Base-by-base conservation (phyloP, 495 filamentous ascomycete genomes). In the Cenococcum geophilum region DNA sequence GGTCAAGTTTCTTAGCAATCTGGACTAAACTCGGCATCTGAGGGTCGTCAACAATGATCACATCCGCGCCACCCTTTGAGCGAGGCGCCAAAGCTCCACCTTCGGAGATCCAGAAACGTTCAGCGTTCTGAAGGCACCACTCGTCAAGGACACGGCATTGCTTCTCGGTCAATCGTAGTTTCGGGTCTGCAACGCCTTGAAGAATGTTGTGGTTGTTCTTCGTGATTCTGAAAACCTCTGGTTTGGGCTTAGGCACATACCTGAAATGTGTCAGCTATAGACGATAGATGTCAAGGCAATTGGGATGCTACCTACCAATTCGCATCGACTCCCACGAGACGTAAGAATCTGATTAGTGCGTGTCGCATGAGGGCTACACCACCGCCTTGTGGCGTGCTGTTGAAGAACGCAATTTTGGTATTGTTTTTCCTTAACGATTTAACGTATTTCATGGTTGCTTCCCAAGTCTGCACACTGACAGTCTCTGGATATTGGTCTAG, bases 191-290 rank as follows among this genome's bases (percentile, higher is more conserved):
- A 23, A 92, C 89, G 20, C 90, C 90, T 76, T 96, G 90, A 2
- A 96, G 83, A 67, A 93, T 93, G 70, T 96, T 96, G 79, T 96
- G 90, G 65, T 91, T 88, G 51, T 85, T 91, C 74, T 96, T 96
- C 58, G 90, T 96, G 60, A 90, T 86, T 36, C 88, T 82, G 73
- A 95, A 96, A 16, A 92, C 87, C 18, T 86, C 88, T 0, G 89
- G 89, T 36, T 86, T 85, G 18, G 90, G 90, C 68, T 90, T 91
- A 5, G 90, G 91, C 2, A 95, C 90, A 66, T 82, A 85, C 80
- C 80, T 84, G 55, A 16, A 45, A n/a, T 10, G 32, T 23, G 55
- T 37, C 21, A 36, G 21, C 42, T 56, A n/a, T 60, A 40, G 21
- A 50, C 25, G 14, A 22, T n/a, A 57, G 40, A 58, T 48, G 43